phyloP scores from a whole-genome alignment of 352 stramenopile genomes.

The Phytophthora citrophthora region DNA sequence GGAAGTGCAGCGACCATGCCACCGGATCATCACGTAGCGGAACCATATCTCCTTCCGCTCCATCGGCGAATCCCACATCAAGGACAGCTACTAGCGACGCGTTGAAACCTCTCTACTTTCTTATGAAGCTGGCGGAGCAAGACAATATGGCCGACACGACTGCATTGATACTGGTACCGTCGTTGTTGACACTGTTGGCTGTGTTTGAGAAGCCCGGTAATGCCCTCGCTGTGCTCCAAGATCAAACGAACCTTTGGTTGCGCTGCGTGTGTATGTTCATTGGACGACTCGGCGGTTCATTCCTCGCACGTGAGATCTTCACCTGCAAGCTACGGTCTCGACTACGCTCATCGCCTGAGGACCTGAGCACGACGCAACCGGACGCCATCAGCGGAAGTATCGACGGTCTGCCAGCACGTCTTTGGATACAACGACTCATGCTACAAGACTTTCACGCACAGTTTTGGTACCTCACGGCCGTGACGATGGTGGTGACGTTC shows the following conservation, averaged over 20 bases:
- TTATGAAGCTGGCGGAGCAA: constrained; percentile 90
- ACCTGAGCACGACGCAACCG: constrained; percentile 19
- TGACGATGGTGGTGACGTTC: constrained; percentile 86
- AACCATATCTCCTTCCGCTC: constrained; percentile 4
- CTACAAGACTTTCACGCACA: constrained; percentile 85
- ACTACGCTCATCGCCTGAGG: constrained; percentile 44
- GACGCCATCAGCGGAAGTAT: constrained; percentile 46
- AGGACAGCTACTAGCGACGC: constrained; percentile 39
- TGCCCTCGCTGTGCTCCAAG: constrained; percentile 64
- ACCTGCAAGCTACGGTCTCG: constrained; percentile 78
- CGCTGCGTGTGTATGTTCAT: constrained; percentile 88
- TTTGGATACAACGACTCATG: constrained; percentile 90
- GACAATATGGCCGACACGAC: constrained; percentile 91
- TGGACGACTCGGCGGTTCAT: constrained; percentile 70
- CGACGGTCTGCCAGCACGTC: constrained; percentile 68
- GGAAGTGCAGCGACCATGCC: constrained; percentile 23
- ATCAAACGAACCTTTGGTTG: constrained; percentile 83
- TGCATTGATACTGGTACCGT: constrained; percentile 84
- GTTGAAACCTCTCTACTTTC: constrained; percentile 79
- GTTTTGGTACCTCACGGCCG: constrained; percentile 88
- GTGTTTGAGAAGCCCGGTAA: constrained; percentile 79
- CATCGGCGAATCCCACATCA: not conserved
- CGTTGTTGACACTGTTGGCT: constrained; percentile 74
- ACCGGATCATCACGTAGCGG: constrained; percentile 14
- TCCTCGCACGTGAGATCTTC: constrained; percentile 86